Evolutionary conservation across 192 early-diverging fungal species (phyloP).

Genomic region (Paraglomus occultum): DNA sequence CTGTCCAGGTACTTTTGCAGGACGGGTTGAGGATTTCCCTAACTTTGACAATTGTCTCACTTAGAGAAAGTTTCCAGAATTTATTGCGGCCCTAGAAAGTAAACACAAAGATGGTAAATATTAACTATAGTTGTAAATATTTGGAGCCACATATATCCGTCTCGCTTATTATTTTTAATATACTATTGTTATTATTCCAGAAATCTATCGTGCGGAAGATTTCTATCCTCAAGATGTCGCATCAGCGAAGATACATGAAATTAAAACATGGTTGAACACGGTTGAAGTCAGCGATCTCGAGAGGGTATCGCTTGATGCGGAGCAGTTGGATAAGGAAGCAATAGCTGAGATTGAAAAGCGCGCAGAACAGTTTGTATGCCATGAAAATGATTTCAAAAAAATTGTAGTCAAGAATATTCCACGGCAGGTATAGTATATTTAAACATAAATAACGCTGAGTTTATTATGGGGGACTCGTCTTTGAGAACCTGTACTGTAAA

Average conservation of each 20-base stretch:
- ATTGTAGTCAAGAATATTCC: conserved; percentile 49
- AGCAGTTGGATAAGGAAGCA: conserved; percentile 62
- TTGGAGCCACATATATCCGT: not conserved
- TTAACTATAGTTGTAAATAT: too few species aligned
- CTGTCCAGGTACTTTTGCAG: conserved; percentile 53
- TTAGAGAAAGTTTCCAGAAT: conserved; percentile 46
- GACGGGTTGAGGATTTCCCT: conserved; percentile 27
- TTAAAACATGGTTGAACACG: conserved; percentile 66
- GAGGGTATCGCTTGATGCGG: conserved; percentile 57
- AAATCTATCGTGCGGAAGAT: conserved; percentile 62
- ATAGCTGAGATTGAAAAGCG: conserved; percentile 58
- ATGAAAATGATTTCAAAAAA: conserved; percentile 38
- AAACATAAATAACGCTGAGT: not conserved
- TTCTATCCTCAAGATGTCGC: conserved; percentile 52
- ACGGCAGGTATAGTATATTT: conserved; percentile 36
- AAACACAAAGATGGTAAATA: conserved; percentile 28
- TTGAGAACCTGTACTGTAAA: too few species aligned
- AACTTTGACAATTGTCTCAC: not conserved
- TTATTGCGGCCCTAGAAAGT: conserved; percentile 50
- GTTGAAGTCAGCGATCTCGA: conserved; percentile 64
- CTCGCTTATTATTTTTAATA: conserved; percentile 36
- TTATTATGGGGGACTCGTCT: not conserved
- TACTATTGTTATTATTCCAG: conserved; percentile 39
- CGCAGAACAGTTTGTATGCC: conserved; percentile 47
- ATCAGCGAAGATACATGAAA: conserved; percentile 45